Evolutionary conservation across 2,329 filamentous ascomycete species (phyloP), one percentile per base, ranked within the genome.

Genomic region (Plectosphaerella sp.): DNA sequence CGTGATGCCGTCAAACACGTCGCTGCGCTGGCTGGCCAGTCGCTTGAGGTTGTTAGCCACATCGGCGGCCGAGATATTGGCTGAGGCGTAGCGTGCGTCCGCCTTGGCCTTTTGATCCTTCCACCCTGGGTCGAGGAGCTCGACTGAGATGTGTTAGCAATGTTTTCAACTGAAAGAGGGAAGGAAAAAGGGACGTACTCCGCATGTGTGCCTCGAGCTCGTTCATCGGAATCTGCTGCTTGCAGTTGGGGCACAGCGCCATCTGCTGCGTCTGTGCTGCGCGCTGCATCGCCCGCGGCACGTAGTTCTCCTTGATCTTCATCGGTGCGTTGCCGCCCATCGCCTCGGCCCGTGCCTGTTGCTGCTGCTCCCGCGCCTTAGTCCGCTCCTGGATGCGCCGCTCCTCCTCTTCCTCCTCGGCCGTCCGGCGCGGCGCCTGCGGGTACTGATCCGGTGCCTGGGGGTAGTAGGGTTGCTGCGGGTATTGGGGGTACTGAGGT

Each of bases 11-110:
- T 97, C 92, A 60, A 96, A 96, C 16, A 97, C 82, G 62, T 97
- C 93, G 58, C 82, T 87, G 46, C 93, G 83, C 68, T 96, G 89
- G 59, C 89, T 92, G 22, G 92, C 91, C 49, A 97, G 78, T n/a
- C 93, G 87, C 76, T 97, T 97, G 57, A 97, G 80, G 66, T 97
- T 97, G 67, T 91, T 92, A 49, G 91, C 92, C 45, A 96, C 91
- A 61, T 97, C 93, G 35, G 81, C 83, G 4, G 90, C 93, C 1
- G 88, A 89, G 10, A 96, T 73, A 62, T 96, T 97, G 10, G 91
- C 95, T 0, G 89, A 92, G 2, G 89, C 83, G 58, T 88, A 90
- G 56, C 93, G 87, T 12, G 88, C 84, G 45, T 96, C 91, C 15
- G 89, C 85, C 67, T 96, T 96, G 53, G 89, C 88, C 60, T 91